Percentiles rank a stretch among this genome's conserved stretches.
phyloP scores from a whole-genome alignment of 2,329 filamentous ascomycete genomes.

The Fusarium sp. region DNA sequence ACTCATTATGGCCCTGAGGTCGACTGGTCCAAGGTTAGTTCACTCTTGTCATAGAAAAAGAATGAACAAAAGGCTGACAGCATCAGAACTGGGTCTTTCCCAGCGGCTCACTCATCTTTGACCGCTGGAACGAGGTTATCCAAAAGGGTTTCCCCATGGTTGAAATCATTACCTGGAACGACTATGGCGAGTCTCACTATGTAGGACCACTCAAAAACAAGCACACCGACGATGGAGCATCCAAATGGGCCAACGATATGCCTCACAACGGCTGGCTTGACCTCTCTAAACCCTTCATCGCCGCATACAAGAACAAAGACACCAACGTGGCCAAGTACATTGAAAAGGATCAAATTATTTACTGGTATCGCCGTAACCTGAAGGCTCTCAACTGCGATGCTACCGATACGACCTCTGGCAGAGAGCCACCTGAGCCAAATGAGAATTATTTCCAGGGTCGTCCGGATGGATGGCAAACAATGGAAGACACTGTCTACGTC shows the following conservation, averaged over 20 bases:
- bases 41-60: accelerated
- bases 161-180: conserved; percentile 57
- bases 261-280: conserved; percentile 62
- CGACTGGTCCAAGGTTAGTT: conserved; percentile 19
- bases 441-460: conserved; percentile 63
- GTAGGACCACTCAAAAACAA: conserved; percentile 57
- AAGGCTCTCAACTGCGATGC: conserved; percentile 58
- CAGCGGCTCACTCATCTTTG: conserved; percentile 66
- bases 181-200: conserved; percentile 66
- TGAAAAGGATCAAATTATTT: conserved; percentile 59
- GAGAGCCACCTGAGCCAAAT: conserved; percentile 53
- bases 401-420: conserved; percentile 59
- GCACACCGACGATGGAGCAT: conserved; percentile 55
- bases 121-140: conserved; percentile 63
- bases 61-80: conserved; percentile 49
- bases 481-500: conserved; percentile 61
- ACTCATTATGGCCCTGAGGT: conserved; percentile 52
- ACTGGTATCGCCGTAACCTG: conserved; percentile 65
- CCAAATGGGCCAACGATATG: conserved; percentile 61
- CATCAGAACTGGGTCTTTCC: conserved; percentile 67
- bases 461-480: conserved; percentile 59
- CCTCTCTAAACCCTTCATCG: conserved; percentile 62
- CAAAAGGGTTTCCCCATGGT: conserved; percentile 58
- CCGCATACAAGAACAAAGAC: conserved; percentile 60
- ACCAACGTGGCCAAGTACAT: conserved; percentile 54